phyloP scores from a whole-genome alignment of 192 early-diverging fungal genomes.

The Linnemannia schmuckeri region DNA sequence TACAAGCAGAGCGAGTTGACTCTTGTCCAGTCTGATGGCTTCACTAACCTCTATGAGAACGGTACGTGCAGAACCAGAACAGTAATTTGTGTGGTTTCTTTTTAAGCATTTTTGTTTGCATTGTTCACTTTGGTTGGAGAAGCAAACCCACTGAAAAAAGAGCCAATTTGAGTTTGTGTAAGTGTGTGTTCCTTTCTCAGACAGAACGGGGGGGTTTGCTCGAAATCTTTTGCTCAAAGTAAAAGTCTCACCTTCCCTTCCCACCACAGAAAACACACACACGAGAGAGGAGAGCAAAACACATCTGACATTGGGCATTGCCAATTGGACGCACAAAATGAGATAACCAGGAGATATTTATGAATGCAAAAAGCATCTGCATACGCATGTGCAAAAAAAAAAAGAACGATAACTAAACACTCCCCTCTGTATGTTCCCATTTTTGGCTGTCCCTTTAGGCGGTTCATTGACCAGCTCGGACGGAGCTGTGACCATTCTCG shows the following conservation, averaged over 20 bases:
- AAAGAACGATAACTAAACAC: not conserved
- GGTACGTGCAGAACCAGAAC: constrained; percentile 20
- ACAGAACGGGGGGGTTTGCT: not conserved
- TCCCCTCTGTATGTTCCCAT: not conserved
- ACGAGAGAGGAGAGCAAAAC: not conserved
- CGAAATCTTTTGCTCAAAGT: not conserved
- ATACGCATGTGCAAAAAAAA: not conserved
- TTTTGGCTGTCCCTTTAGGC: constrained; percentile 12
- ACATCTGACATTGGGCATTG: not conserved
- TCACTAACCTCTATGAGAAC: constrained; percentile 69
- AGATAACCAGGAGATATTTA: not conserved
- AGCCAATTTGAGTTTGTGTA: not conserved
- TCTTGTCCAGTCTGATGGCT: constrained; percentile 64
- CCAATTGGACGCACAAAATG: not conserved
- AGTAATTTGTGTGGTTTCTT: not conserved
- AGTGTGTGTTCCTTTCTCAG: not conserved
- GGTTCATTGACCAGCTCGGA: constrained; percentile 64
- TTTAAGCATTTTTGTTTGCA: not conserved
- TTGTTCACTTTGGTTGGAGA: constrained; percentile 4
- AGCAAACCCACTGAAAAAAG: not conserved
- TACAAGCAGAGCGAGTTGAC: constrained; percentile 64
- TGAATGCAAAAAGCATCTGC: not conserved
- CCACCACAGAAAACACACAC: not conserved
- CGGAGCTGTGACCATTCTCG: constrained; percentile 67
- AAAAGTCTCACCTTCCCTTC: not conserved